Evolutionary conservation across 2,329 filamentous ascomycete genomes (phyloP).

Genomic region (Xylariaceae sp.): DNA sequence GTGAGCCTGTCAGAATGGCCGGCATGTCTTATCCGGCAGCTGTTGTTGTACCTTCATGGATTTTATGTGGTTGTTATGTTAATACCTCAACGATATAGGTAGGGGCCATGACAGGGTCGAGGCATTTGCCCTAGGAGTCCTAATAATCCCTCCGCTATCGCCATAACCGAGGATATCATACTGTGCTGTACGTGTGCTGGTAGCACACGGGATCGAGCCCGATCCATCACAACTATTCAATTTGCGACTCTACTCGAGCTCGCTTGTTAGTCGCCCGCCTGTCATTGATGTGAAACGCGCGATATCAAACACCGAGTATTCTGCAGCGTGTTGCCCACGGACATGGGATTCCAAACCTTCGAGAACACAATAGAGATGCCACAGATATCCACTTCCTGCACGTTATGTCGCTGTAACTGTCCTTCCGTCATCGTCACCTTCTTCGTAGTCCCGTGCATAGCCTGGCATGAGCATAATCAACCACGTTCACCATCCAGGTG

Average conservation of each 20-base stretch:
- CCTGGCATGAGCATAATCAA: neutral
- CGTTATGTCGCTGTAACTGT: too few relatives aligned
- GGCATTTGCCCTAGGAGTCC: conserved; percentile 20
- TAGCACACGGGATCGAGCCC: conserved; percentile 18
- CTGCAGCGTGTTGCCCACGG: too few relatives aligned
- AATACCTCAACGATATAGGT: conserved; percentile 28
- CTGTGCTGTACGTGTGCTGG: conserved; percentile 10
- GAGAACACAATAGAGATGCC: too few relatives aligned
- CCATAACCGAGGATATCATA: conserved; percentile 18
- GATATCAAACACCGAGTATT: too few relatives aligned
- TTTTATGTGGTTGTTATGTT: conserved; percentile 19
- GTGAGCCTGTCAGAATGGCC: conserved; percentile 12
- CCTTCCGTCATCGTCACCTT: too few relatives aligned
- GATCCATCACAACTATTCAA: conserved; percentile 1
- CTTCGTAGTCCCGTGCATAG: neutral
- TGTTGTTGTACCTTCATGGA: conserved; percentile 7
- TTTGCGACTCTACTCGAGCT: too few relatives aligned
- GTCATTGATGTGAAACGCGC: too few relatives aligned
- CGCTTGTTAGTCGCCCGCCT: too few relatives aligned
- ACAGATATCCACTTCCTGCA: too few relatives aligned
- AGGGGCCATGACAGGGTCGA: conserved; percentile 20
- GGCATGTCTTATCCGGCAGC: conserved; percentile 20
- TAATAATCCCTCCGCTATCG: conserved; percentile 16
- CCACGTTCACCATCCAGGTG: neutral
- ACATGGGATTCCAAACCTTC: too few relatives aligned